Base-by-base conservation (phyloP, 257 asterid genomes). In the Solanum tarijense region DNA sequence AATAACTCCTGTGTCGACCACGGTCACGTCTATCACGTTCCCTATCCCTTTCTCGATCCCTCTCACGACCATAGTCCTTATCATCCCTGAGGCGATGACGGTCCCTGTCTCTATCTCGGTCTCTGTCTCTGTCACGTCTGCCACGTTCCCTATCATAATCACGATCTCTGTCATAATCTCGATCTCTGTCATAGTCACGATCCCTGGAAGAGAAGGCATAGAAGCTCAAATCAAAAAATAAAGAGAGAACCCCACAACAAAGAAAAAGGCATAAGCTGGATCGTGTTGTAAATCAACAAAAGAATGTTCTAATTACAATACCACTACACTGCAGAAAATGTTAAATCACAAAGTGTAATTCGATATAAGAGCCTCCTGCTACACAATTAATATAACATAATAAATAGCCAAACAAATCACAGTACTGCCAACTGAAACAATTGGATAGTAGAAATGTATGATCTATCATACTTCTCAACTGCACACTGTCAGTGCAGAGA, bases 401-500 rank as follows among this genome's bases (percentile, higher is more conserved):
- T 7, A 78, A 68, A 32, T 43, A 88, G 88, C 10, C 25, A 65
- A 92, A 25, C 36, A 12, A 81, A 88, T 41, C 16, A 84, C 68
- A 25, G 48, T 36, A 73, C 18, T 36, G 32, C 74, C 88, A 83
- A 68, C 58, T 74, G 35, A 69, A 62, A 88, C 85, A 58, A 31
- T 85, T 76, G 55, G 29, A 87, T 46, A 69, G 35, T 9, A 68
- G 58, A 84, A 86, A 84, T 97, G 95, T 96, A 82, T 68, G 98
- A 96, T 91, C 98, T 95, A 91, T 92, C 96, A 95, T 96, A 97
- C 99, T 97, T 97, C 98, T 97, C 98, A 86, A 81, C 98, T 97
- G 99, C 98, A 95, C 99, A 95, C 99, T 96, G 96, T 95, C 99
- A 97, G 93, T 96, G 98, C 99, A 96, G 97, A 92, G 98, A 96